phyloP scores from a whole-genome alignment of 2,329 filamentous ascomycete species.

The Phialemonium atrogriseum region DNA sequence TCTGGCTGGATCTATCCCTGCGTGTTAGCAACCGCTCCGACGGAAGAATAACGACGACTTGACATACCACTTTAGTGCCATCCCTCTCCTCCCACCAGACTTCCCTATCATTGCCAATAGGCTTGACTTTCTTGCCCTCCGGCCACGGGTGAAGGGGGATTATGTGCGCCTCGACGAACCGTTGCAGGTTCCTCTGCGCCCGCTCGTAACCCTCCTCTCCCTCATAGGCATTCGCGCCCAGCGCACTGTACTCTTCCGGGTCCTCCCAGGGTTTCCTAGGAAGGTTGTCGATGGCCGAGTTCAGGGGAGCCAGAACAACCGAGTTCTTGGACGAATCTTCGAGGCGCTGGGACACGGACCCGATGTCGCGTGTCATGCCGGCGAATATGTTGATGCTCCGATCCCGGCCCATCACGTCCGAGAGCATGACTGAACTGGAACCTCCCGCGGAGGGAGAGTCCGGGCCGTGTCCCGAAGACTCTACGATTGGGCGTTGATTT shows the following conservation, averaged over 20 bases:
- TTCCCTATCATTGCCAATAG: constrained; percentile 54
- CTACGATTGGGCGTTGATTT: constrained; percentile 23
- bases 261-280: constrained; percentile 85
- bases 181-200: constrained; percentile 65
- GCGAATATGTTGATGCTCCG: constrained; percentile 79
- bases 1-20: constrained; percentile 62
- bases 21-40: constrained; percentile 2
- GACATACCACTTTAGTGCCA: constrained; percentile 56
- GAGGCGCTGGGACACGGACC: constrained; percentile 59
- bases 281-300: constrained; percentile 68
- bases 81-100: constrained; percentile 76
- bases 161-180: constrained; percentile 82
- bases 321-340: constrained; percentile 60
- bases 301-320: constrained; percentile 81
- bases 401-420: constrained; percentile 75
- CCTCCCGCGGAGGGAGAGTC: background rate
- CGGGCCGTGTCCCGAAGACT: constrained; percentile 16
- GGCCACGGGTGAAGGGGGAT: constrained; percentile 69
- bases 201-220: constrained; percentile 67
- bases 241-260: constrained; percentile 58
- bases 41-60: constrained; percentile 7
- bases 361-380: constrained; percentile 68
- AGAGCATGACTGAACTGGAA: constrained; percentile 56
- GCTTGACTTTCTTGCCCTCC: constrained; percentile 56
- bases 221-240: constrained; percentile 66